phyloP scores from a whole-genome alignment of 2,329 filamentous ascomycete species.

The Pseudonectria buxi region DNA sequence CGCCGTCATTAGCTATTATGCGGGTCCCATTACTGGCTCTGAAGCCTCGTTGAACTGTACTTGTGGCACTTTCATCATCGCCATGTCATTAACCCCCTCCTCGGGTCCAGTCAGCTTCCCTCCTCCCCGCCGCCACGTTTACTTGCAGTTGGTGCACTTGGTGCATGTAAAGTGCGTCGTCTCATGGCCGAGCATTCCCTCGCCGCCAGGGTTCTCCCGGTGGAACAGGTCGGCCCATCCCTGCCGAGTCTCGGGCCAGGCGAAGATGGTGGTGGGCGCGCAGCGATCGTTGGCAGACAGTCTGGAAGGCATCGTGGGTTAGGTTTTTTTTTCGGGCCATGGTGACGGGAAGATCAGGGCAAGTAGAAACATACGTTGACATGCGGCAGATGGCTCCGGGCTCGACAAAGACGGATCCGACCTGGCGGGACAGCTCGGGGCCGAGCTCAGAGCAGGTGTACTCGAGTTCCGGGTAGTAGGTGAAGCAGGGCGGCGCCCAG shows the following conservation, averaged over 20 bases:
- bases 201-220: constrained; percentile 4
- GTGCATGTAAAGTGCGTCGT: constrained; percentile 22
- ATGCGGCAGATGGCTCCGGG: constrained; percentile 18
- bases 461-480: constrained; percentile 16
- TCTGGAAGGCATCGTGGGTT: constrained; percentile 5
- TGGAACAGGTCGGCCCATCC: constrained; percentile 18
- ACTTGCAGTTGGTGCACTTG: constrained; percentile 15
- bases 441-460: constrained; percentile 17
- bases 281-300: constrained; percentile 8
- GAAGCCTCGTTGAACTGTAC: too few relatives aligned
- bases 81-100: too few relatives aligned
- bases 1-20: too few relatives aligned
- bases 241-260: constrained; percentile 18
- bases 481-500: constrained; percentile 19
- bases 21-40: too few relatives aligned
- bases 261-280: constrained; percentile 13
- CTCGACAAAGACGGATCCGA: constrained; percentile 20
- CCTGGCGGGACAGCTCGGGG: constrained; percentile 13
- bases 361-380: constrained; percentile 10
- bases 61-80: too few relatives aligned
- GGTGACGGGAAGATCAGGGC: neutral
- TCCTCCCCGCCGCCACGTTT: too few relatives aligned
- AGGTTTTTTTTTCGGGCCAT: neutral
- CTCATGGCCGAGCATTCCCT: constrained; percentile 9
- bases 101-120: too few relatives aligned